These are phyloP conservation scores for Annona cherimola DNA, from an alignment of 164 flowering plant genomes.

Conservation along the genomic window DNA sequence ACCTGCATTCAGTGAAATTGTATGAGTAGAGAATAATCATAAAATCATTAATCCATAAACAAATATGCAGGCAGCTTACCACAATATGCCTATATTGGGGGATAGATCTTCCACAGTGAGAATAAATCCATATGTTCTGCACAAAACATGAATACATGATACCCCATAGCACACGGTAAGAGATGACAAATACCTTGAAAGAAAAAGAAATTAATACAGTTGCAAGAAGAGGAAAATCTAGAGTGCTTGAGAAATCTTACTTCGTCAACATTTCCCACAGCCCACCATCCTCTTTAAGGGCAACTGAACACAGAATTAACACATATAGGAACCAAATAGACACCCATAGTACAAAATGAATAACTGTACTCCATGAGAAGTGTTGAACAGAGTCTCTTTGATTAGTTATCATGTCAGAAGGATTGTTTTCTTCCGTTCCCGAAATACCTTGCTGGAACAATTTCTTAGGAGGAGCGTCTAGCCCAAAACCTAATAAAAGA, in stretches of 20 bases:
- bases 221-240: neutral
- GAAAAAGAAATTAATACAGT: neutral
- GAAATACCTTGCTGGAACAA: slow-evolving; percentile 35
- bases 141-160: slow-evolving; percentile 18
- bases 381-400: slow-evolving; percentile 4
- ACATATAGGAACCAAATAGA: slow-evolving; percentile 59
- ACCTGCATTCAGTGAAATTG: slow-evolving; percentile 49
- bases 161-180: neutral
- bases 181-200: neutral
- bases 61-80: slow-evolving; percentile 42
- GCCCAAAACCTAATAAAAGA: slow-evolving; percentile 73
- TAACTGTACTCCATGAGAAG: slow-evolving; percentile 58
- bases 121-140: slow-evolving; percentile 93
- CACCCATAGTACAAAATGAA: slow-evolving; percentile 65
- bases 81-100: slow-evolving; percentile 90
- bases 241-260: slow-evolving; percentile 28
- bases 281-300: slow-evolving; percentile 60
- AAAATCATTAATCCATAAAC: neutral
- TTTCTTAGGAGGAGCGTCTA: slow-evolving; percentile 84
- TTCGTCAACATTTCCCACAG: slow-evolving; percentile 78
- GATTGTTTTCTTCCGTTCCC: slow-evolving; percentile 16
- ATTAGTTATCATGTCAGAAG: slow-evolving; percentile 18
- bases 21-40: neutral
- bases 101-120: slow-evolving; percentile 83
- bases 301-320: slow-evolving; percentile 56